Base-by-base conservation (phyloP, 2,329 filamentous ascomycete species). In the Sordariomycetes sp. region DNA sequence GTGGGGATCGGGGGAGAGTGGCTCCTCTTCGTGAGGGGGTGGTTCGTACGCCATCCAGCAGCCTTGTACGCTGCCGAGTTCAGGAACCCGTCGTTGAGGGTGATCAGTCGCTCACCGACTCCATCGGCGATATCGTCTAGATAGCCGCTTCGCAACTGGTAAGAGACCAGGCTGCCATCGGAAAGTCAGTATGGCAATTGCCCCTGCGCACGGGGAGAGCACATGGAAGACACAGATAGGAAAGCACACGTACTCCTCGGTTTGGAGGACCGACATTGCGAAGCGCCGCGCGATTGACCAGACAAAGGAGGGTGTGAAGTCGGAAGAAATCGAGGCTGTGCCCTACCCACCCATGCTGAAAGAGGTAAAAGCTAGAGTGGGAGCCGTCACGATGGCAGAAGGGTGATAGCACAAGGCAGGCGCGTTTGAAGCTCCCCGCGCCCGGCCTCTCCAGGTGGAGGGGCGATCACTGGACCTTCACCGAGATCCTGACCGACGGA, bases 1-100 rank as follows among this genome's bases (percentile, higher is more conserved):
- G 89, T 92, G 11, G 89, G 89, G 59, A 95, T 95, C 1, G 89
- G 89, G 22, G 89, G 90, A 2, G 89, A 94, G 70, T 95, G 88
- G 53, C 88, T 92, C 65, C 89, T 85, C 71, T 92, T 92, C 69
- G 88, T 84, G 62, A 90, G 85, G 20, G 86, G 81, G 11, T 86
- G 82, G 66, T 88, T 89, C 54, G 86, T 76, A 51, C 83, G 81
- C 89, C 89, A 94, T 63, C 89, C 90, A 61, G 89, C 88, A 55
- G 88, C 85, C 71, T 90, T 90, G 76, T 93, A 94, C 34, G 88
- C 85, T 2, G 86, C 83, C 32, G 89, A 88, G 68, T 90, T 92
- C 62, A 94, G 77, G 66, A 92, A 87, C 62, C 80, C 79, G 67
- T 90, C 85, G 71, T 93, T 89, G 61, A 95, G 81, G 46, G 85